Percentiles rank a stretch among this genome's conserved stretches.
phyloP scores from a whole-genome alignment of 805 yeast species.

The Hanseniaspora guilliermondii region DNA sequence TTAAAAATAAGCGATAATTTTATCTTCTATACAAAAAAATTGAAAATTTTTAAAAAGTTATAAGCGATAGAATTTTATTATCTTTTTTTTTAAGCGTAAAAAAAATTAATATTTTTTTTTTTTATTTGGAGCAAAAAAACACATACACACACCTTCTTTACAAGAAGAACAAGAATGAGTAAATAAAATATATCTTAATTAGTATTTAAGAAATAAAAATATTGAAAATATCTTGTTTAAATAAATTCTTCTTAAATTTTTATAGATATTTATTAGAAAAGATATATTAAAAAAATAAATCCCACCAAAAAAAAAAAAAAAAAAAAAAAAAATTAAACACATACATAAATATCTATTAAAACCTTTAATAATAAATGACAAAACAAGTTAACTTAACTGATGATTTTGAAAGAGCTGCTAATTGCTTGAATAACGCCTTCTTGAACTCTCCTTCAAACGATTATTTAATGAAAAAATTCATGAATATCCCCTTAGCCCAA shows the following conservation, averaged over 20 bases:
- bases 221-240: neutral
- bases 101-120: neutral
- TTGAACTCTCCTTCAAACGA: constrained; percentile 13
- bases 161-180: no score
- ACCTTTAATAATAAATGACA: constrained; percentile 8
- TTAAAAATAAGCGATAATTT: no score
- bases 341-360: no score
- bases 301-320: neutral
- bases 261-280: no score
- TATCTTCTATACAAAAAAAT: no score
- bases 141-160: neutral
- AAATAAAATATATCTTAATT: no score
- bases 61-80: no score
- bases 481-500: constrained; percentile 13
- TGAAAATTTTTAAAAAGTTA: neutral
- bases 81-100: no score
- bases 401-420: constrained; percentile 12
- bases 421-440: constrained; percentile 11
- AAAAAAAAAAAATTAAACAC: neutral
- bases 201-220: no score
- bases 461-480: constrained; percentile 15
- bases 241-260: no score
- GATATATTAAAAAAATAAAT: no score
- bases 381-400: constrained; percentile 17
- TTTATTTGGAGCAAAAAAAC: neutral